Base-by-base conservation (phyloP, 2,329 filamentous ascomycete species). In the Tricladium varicosporioides region DNA sequence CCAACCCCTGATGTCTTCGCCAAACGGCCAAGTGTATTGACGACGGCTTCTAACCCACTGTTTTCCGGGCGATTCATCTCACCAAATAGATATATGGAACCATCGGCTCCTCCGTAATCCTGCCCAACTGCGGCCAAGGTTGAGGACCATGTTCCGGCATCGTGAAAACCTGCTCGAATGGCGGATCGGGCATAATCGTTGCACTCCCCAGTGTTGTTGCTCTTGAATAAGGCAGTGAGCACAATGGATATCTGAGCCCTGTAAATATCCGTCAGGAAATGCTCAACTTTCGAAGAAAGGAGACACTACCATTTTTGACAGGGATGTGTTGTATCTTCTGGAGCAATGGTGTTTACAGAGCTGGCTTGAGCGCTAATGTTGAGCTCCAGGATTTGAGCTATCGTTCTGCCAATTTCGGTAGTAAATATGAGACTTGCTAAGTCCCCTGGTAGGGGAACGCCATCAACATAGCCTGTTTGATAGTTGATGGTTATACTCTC, bases 91-190 rank as follows among this genome's bases (percentile, higher is more conserved):
- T 78, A 65, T 11, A 79, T 65, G 9, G 74, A 77, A 4, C 76
- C 77, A 56, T 80, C 77, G 0, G 76, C 77, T 7, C 77, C 77
- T n/a, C 75, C 75, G 50, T 68, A 71, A 14, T 62, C 60, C 47
- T 62, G 54, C 10, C 64, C 40, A n/a, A 18, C 18, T 31, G 40
- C 40, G 14, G 50, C 50, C 8, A 68, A 65, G 9, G 43, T 57
- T 59, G 66, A 69, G 55, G 71, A 70, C 76, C 74, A 78, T 2
- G 71, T 71, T 9, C 67, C 76, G 1, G 76, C 75, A 58, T 79
- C 77, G 63, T 79, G 76, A 65, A 79, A 79, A 9, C 75, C 75
- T 3, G 74, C 69, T 15, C 77, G 73, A 57, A 79, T 74, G 15
- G 76, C 76, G 3, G 68, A 72, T n/a, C 76, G 73, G 0, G 74